Evolutionary conservation across 1,139 yeast species (phyloP).

Genomic region (Taphrina pruni): DNA sequence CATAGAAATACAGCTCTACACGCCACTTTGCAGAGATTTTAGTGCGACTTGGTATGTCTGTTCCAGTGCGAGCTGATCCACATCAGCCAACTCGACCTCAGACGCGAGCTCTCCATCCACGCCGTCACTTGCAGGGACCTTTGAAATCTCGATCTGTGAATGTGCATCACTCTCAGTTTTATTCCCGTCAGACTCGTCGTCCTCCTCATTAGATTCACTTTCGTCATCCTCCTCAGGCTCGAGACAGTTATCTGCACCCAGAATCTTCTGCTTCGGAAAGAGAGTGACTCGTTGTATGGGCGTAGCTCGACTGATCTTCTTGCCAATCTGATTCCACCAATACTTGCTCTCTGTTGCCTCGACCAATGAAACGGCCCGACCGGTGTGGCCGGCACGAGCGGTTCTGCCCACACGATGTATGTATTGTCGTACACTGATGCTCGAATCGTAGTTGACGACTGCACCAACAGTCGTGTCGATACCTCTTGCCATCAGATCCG

Average conservation of each 20-base stretch:
- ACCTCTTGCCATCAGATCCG: conserved; percentile 94
- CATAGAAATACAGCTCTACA: not conserved
- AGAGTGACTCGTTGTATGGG: conserved; percentile 27
- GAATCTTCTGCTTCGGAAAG: conserved; percentile 12
- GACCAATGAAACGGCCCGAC: conserved; percentile 78
- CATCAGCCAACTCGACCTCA: not conserved
- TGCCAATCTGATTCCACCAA: conserved; percentile 46
- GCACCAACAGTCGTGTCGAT: conserved; percentile 77
- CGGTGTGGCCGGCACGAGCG: conserved; percentile 84
- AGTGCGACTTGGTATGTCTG: conserved; percentile 20
- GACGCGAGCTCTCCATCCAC: not conserved
- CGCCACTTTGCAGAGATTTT: conserved; percentile 8
- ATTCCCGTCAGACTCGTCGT: not conserved
- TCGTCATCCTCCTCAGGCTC: not conserved
- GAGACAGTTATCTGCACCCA: not conserved
- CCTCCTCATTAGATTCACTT: not conserved
- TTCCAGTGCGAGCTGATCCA: conserved; percentile 20
- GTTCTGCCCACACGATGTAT: conserved; percentile 97
- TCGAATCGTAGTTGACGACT: conserved; percentile 87
- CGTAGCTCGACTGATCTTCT: conserved; percentile 19
- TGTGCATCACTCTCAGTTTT: not conserved
- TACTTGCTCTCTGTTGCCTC: conserved; percentile 64
- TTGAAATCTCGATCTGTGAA: not conserved
- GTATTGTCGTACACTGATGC: conserved; percentile 89
- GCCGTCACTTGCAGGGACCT: not conserved